Evolutionary conservation across 179 eudicot genomes (phyloP).

Genomic region (Gypsophila paniculata): DNA sequence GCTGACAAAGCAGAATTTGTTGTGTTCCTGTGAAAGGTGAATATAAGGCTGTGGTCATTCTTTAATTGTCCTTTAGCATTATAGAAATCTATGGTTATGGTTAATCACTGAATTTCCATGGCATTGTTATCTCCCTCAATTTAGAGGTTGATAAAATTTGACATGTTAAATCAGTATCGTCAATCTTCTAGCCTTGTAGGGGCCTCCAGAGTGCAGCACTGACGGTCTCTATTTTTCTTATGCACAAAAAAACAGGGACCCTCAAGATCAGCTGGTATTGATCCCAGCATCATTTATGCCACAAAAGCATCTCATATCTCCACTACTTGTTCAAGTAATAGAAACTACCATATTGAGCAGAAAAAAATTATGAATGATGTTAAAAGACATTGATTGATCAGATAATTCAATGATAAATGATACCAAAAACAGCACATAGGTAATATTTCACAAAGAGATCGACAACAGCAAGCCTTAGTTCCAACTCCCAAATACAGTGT

Average conservation of each 20-base stretch:
- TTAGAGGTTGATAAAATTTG: conserved; percentile 10
- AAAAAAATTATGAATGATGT: not conserved
- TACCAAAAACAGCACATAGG: not conserved
- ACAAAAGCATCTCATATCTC: conserved; percentile 7
- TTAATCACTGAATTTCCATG: conserved; percentile 25
- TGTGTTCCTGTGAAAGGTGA: conserved; percentile 21
- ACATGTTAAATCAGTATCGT: conserved; percentile 8
- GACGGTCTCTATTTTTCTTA: not conserved
- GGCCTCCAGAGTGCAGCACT: conserved; percentile 3
- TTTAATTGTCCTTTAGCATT: conserved; percentile 18
- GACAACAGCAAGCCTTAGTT: too few relatives aligned
- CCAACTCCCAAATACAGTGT: too few relatives aligned
- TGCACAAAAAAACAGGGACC: not conserved
- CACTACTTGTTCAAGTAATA: not conserved
- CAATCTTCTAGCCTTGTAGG: conserved; percentile 1
- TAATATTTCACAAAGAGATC: too few relatives aligned
- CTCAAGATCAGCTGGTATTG: not conserved
- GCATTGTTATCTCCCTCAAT: conserved; percentile 14
- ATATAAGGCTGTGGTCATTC: conserved; percentile 38
- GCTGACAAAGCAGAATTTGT: conserved; percentile 28
- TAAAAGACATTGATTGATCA: not conserved
- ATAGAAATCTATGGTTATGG: conserved; percentile 15
- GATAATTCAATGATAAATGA: not conserved
- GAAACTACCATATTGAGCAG: not conserved
- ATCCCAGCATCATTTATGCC: conserved; percentile 12